Conservation (phyloP, 768 basidiomycete species). For the Lenzites betulinus region DNA sequence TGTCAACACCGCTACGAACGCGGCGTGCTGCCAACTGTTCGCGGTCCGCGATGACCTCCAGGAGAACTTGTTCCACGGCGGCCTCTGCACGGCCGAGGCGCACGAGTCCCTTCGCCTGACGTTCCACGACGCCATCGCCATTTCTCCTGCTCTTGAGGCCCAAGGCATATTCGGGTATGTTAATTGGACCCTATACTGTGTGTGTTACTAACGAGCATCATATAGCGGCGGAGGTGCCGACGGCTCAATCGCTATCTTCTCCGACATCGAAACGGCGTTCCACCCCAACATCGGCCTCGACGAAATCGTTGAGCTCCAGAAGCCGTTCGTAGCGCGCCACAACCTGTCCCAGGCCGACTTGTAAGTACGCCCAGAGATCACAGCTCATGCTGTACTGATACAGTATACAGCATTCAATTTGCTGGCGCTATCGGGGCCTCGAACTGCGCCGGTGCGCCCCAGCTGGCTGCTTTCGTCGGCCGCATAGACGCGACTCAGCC, state of each 20-base stretch:
- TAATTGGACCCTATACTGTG: too few relatives aligned
- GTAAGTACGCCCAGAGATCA: neutral
- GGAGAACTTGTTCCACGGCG: slow-evolving; percentile 31
- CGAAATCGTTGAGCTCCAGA: slow-evolving; percentile 20
- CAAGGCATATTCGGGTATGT: slow-evolving; percentile 14
- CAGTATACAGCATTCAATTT: slow-evolving; percentile 5
- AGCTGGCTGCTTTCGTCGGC: slow-evolving; percentile 9
- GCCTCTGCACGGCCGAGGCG: slow-evolving; percentile 34
- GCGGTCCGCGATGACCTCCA: slow-evolving; percentile 35
- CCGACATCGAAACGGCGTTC: slow-evolving; percentile 42
- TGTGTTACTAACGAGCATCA: neutral
- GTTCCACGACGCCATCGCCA: slow-evolving; percentile 30
- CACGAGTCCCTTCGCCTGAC: slow-evolving; percentile 32
- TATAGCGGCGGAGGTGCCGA: slow-evolving; percentile 38
- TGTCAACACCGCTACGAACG: slow-evolving; percentile 29
- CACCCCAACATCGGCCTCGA: slow-evolving; percentile 39
- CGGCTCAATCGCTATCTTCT: slow-evolving; percentile 50
- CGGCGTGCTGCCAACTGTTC: slow-evolving; percentile 35
- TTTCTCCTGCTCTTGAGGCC: slow-evolving; percentile 8
- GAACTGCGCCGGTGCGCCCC: slow-evolving; percentile 19
- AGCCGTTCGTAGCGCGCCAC: slow-evolving; percentile 14
- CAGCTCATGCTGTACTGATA: too few relatives aligned
- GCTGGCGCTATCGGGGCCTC: slow-evolving; percentile 15
- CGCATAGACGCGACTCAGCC: slow-evolving; percentile 10
- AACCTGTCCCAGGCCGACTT: slow-evolving; percentile 13